These are phyloP conservation scores for Nitzschia sp. DNA, from an alignment of 108 stramenopile genomes.

Conservation along the genomic window DNA sequence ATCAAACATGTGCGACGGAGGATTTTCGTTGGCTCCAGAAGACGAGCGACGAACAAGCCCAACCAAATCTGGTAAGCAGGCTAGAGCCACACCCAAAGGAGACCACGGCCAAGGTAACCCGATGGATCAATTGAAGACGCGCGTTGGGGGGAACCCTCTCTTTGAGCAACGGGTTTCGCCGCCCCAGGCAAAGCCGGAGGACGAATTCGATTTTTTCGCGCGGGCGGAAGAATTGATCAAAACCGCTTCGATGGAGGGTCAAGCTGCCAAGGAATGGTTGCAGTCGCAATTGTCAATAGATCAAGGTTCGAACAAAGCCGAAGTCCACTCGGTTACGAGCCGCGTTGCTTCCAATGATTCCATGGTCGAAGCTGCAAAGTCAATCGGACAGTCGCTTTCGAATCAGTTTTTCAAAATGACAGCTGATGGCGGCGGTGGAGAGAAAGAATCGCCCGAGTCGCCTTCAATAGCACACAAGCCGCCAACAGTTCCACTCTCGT, in stretches of 20 bases:
- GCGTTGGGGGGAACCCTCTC: too few relatives aligned
- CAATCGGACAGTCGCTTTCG: slow-evolving; percentile 18
- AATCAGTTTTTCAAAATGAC: slow-evolving; percentile 29
- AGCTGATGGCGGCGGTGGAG: too few relatives aligned
- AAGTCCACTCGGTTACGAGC: too few relatives aligned
- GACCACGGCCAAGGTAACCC: too few relatives aligned
- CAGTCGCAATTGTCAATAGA: not conserved
- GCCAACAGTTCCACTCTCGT: too few relatives aligned
- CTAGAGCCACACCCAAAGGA: too few relatives aligned
- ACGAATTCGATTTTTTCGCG: not conserved
- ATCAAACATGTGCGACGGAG: slow-evolving; percentile 18
- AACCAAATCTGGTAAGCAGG: not conserved
- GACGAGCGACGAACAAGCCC: not conserved
- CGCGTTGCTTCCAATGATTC: too few relatives aligned
- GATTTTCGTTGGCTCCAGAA: not conserved
- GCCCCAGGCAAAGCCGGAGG: too few relatives aligned
- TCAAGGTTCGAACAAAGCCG: not conserved
- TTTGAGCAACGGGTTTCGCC: too few relatives aligned
- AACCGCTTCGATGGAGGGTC: not conserved
- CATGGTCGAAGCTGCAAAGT: slow-evolving; percentile 16
- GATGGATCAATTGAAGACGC: too few relatives aligned
- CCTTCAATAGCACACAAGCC: too few relatives aligned
- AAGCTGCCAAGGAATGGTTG: not conserved
- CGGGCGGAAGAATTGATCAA: not conserved
- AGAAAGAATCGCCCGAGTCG: too few relatives aligned